These are phyloP conservation scores for Jackrogersella multiformis DNA, from an alignment of 495 filamentous ascomycete species.

Conservation along the genomic window DNA sequence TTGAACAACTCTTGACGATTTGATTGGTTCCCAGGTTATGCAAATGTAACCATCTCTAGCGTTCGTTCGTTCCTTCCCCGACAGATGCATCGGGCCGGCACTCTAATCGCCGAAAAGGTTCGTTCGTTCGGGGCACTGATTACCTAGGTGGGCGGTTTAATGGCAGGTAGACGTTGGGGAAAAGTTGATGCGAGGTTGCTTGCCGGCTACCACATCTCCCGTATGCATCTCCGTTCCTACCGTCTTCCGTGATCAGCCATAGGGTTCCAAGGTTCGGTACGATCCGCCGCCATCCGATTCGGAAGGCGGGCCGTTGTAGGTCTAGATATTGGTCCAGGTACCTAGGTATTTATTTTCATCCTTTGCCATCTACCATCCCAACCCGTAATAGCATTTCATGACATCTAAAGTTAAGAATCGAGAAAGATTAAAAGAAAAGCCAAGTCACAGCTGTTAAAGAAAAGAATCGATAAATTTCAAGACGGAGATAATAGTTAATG, in stretches of 20 bases:
- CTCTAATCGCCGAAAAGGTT: conserved; percentile 27
- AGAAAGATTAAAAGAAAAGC: neutral
- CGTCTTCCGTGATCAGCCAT: conserved; percentile 8
- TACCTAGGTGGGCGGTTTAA: conserved; percentile 7
- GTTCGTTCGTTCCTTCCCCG: conserved; percentile 2
- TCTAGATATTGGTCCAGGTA: neutral
- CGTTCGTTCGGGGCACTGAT: conserved; percentile 17
- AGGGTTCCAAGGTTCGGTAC: conserved; percentile 8
- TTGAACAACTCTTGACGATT: conserved; percentile 10
- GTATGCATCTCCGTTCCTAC: neutral
- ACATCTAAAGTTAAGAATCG: no score
- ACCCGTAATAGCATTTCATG: neutral
- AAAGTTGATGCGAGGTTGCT: conserved; percentile 4
- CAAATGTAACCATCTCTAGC: conserved; percentile 19
- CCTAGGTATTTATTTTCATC: no score
- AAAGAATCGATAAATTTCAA: neutral
- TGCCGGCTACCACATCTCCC: conserved; percentile 6
- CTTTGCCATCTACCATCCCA: no score
- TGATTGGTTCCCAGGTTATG: conserved; percentile 32
- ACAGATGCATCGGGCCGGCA: conserved; percentile 16
- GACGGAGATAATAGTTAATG: conserved; percentile 20
- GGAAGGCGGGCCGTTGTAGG: conserved; percentile 10
- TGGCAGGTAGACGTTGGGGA: conserved; percentile 3
- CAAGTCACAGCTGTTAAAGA: neutral
- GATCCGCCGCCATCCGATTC: conserved; percentile 24